Base-by-base conservation (phyloP, 306 rosid genomes). In the Trifolium subterraneum region DNA sequence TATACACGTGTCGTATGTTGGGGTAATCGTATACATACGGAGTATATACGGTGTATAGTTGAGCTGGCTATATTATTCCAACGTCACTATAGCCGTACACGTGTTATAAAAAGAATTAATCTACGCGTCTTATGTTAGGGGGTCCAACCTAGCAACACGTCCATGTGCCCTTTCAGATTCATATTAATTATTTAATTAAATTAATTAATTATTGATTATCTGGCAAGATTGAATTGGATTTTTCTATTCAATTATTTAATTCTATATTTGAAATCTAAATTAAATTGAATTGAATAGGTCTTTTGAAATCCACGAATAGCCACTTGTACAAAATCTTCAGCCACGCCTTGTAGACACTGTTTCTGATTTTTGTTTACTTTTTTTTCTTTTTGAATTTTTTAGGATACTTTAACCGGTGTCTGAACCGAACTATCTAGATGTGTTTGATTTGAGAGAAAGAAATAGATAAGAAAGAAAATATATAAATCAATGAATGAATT, bases 11-110 rank as follows among this genome's bases (percentile, higher is more conserved):
- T 90, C 87, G 75, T 64, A 76, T 72, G 67, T 10, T 0, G 11
- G 11, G n/a, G 22, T 0, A 0, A 45, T n/a, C 65, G 87, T 82
- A 89, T 73, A 73, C 77, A 68, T 81, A 84, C 82, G 64, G 36
- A 75, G 89, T 89, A 87, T 79, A 82, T 86, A 93, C 86, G 79
- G 68, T 55, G 72, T 72, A 71, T 54, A 61, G 90, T 85, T 84
- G 94, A 89, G 97, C 87, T 93, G 98, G 77, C 87, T 59, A 72
- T 82, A 83, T 78, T 76, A 83, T 86, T 85, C 87, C 67, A 51
- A 61, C 79, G 75, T 77, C 71, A 85, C 50, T 14, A 45, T 5
- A 68, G 16, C 88, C 94, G 87, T 84, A 77, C 92, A 93, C 94
- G 94, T 93, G 94, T 44, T 72, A 0, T 0, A 4, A 1, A 0